Evolutionary conservation across 108 stramenopile genomes (phyloP).

Genomic region (Ochromonas danica): DNA sequence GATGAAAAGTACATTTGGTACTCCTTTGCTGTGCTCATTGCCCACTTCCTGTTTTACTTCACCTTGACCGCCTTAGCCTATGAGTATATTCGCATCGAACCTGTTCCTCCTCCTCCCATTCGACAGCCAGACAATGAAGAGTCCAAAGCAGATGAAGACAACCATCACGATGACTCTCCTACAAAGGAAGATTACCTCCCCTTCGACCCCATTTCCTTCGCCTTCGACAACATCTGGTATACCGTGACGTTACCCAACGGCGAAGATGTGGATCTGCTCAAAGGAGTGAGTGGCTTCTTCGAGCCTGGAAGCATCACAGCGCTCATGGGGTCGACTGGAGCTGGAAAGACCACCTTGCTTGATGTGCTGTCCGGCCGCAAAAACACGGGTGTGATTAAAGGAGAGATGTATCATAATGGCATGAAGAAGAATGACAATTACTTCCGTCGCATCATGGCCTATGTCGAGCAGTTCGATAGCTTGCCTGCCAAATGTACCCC

Average conservation of each 20-base stretch:
- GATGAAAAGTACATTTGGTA: constrained; percentile 50
- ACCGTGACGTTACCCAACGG: constrained; percentile 29
- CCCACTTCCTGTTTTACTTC: constrained; percentile 39
- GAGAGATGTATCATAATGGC: constrained; percentile 66
- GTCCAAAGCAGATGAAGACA: neutral
- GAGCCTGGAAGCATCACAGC: constrained; percentile 50
- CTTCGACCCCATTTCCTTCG: constrained; percentile 54
- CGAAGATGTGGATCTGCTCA: constrained; percentile 48
- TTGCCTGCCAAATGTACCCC: constrained; percentile 77
- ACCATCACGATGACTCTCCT: neutral
- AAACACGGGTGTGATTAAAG: constrained; percentile 61
- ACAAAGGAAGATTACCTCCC: constrained; percentile 10
- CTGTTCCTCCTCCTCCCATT: constrained; percentile 17
- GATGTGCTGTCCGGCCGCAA: constrained; percentile 70
- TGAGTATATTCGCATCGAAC: neutral
- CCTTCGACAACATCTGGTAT: constrained; percentile 53
- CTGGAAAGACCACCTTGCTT: constrained; percentile 59
- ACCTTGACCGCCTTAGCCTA: neutral
- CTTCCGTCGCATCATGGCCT: constrained; percentile 32
- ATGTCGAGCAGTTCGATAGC: constrained; percentile 72
- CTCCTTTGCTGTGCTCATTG: constrained; percentile 33
- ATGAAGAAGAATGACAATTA: constrained; percentile 23
- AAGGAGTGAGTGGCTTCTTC: constrained; percentile 45
- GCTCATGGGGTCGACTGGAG: constrained; percentile 56
- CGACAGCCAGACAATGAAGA: neutral